Evolutionary conservation across 2,329 filamentous ascomycete species (phyloP), one percentile per base, ranked within the genome.

Genomic region (Botrytis sinoallii): DNA sequence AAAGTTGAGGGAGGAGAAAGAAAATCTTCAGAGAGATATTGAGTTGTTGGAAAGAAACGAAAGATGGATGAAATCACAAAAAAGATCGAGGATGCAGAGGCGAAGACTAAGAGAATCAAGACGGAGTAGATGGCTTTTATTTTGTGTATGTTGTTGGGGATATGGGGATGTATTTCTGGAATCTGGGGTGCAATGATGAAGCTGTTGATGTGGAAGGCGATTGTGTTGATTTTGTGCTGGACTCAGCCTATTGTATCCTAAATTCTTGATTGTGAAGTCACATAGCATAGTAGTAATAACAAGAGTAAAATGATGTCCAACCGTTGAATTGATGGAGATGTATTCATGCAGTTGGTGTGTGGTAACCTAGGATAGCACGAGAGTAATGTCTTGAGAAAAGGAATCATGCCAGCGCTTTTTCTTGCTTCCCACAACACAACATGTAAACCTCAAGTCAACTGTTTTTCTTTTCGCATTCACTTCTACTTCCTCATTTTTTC

Each of bases 161-260:
- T 10, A 20, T 2, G 18, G 29, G 35, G 4, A 6, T 10, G 4
- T 14, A 22, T n/a, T 42, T 29, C 38, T 42, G 25, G 38, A 4
- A 4, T 20, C 14, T 29, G 32, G 35, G 14, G n/a, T 35, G 22
- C 32, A 38, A 38, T 66, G 2, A 66, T 18, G 20, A 4, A 66
- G 12, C 29, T 48, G 29, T 25, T 48, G 44, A 66, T 38, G 35
- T 38, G 29, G 12, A 14, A 32, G 29, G 5, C 6, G 48, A 3
- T n/a, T 52, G 4, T n/a, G 12, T 52, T n/a, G 10, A 52, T 52
- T n/a, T n/a, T n/a, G 5, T 52, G 48, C 48, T 52, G 12, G 2
- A 3, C 12, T 52, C 25, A 14, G 4, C 48, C 12, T 3, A 14
- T 52, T 0, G 0, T n/a, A n/a, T n/a, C 48, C 0, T n/a, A 52